Percentiles rank a stretch among this genome's conserved stretches.
These are phyloP conservation scores for Scutellaria barbata DNA, from an alignment of 257 asterid genomes.

Conservation along the genomic window DNA sequence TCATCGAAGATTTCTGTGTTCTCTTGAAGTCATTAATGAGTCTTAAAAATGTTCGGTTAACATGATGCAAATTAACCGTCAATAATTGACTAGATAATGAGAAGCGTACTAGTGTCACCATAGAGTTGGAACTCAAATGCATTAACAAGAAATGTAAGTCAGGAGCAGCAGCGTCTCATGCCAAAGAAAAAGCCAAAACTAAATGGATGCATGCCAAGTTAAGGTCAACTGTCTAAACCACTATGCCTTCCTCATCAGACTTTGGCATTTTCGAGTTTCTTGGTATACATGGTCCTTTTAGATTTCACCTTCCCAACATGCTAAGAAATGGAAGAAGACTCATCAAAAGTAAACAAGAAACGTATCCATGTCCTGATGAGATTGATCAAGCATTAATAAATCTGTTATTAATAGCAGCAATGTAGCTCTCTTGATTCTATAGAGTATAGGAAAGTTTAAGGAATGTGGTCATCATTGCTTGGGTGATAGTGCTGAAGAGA, in stretches of 20 bases:
- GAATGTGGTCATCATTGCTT: neutral
- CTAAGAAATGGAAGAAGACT: neutral
- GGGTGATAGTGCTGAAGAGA: neutral
- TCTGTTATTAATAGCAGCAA: too few relatives aligned
- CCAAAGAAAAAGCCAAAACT: neutral
- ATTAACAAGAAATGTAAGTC: neutral
- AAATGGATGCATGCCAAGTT: slow-evolving; percentile 6
- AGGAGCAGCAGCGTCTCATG: neutral
- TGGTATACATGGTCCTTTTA: neutral
- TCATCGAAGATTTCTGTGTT: slow-evolving; percentile 12
- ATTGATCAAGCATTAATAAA: neutral
- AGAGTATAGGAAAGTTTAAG: neutral
- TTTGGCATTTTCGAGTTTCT: slow-evolving; percentile 6
- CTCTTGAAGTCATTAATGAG: slow-evolving; percentile 14
- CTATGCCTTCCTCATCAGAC: neutral
- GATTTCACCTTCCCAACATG: slow-evolving; percentile 1
- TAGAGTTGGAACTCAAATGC: slow-evolving; percentile 25
- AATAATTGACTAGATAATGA: neutral
- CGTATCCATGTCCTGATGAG: too few relatives aligned
- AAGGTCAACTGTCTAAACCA: neutral
- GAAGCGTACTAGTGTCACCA: neutral
- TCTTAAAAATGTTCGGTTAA: neutral
- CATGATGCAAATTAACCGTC: neutral
- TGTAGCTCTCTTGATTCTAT: neutral
- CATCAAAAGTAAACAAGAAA: neutral